phyloP scores from a whole-genome alignment of 1,284 basidiomycete genomes.

The Leccinum fallax region DNA sequence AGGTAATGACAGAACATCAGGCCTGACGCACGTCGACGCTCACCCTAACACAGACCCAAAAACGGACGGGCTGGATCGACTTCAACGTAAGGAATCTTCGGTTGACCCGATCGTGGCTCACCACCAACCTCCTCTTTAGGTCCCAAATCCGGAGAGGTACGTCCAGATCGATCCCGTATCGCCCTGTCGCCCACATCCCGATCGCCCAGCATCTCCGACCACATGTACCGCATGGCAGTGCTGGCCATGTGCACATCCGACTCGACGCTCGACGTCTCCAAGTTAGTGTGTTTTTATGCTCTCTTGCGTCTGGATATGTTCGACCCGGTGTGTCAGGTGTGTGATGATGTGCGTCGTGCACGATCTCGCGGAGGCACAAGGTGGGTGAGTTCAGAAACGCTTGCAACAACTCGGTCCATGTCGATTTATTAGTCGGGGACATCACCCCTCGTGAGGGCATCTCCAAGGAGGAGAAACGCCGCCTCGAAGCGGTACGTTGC shows the following conservation, averaged over 20 bases:
- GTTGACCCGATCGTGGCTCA: constrained; percentile 9
- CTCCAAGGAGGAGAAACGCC: constrained; percentile 77
- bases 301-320: neutral
- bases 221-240: constrained; percentile 97
- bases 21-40: neutral
- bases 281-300: constrained; percentile 44
- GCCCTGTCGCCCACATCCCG: neutral
- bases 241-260: constrained; percentile 85
- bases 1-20: constrained; percentile 50
- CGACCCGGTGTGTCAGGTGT: constrained; percentile 54
- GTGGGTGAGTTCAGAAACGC: constrained; percentile 32
- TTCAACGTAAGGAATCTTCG: constrained; percentile 57
- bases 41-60: constrained; percentile 68
- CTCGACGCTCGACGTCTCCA: constrained; percentile 63
- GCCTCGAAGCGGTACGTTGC: constrained; percentile 63
- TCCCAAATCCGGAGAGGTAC: constrained; percentile 80
- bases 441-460: constrained; percentile 92
- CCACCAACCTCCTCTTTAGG: constrained; percentile 44
- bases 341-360: constrained; percentile 91
- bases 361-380: constrained; percentile 95
- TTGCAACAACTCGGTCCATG: constrained; percentile 1
- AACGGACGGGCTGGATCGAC: constrained; percentile 92
- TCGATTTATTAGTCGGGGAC: constrained; percentile 73
- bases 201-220: constrained; percentile 80
- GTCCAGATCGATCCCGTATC: constrained; percentile 1